Base-by-base conservation (phyloP, 257 asterid genomes). In the Vinca minor region DNA sequence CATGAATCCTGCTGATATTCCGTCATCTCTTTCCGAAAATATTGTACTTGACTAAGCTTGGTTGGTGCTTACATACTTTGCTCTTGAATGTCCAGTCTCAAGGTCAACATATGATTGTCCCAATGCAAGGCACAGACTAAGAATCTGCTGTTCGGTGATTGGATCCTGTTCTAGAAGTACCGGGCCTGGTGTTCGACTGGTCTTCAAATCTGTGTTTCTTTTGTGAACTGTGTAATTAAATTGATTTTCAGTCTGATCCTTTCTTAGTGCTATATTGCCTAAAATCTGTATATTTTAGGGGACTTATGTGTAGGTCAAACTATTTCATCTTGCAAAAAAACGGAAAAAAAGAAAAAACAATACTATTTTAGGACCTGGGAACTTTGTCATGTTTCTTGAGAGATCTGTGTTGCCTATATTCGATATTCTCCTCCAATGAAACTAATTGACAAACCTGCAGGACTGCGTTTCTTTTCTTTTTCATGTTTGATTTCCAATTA, bases 111-210 rank as follows among this genome's bases (percentile, higher is more conserved):
- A 77, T 79, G 89, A 75, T 82, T 78, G 75, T 82, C 53, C 87
- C 74, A 31, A 81, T 79, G 90, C 85, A 57, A 65, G 80, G 92
- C 72, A 66, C 78, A 76, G 92, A 82, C 23, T 82, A 78, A n/a
- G 77, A 63, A 62, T 28, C 15, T 35, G 68, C 67, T 17, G 52
- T 55, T 73, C 66, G 45, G 61, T 26, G 46, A 10, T 26, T 20
- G 23, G 60, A 21, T n/a, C 66, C 29, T 45, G 49, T 21, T 20
- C 52, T 68, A 29, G 55, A 13, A 59, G 59, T n/a, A 71, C 69
- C 53, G 70, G 47, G 63, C 13, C 41, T 47, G 64, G 63, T 59
- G 72, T 47, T 48, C 44, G 69, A 71, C 64, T 69, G 70, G 70
- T 67, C 57, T 66, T 65, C 66, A 65, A 62, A 46, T 69, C 44